phyloP scores from a whole-genome alignment of 345 rosid species.

The Cardamine chenopodiifolia region DNA sequence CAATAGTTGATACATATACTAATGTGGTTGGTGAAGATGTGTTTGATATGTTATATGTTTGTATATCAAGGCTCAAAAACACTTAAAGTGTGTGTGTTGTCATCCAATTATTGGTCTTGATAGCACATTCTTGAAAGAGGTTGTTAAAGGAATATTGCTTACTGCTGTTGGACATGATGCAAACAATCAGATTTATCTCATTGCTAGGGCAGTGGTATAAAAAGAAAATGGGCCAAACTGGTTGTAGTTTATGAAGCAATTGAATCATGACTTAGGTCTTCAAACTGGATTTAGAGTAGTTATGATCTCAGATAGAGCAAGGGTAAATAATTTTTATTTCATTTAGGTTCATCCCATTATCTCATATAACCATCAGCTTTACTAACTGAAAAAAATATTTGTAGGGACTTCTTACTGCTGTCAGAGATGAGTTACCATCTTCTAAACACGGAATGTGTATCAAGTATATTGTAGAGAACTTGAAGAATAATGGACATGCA shows the following conservation, averaged over 20 bases:
- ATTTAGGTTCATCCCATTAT: too few relatives aligned
- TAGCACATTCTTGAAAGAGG: too few relatives aligned
- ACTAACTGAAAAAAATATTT: too few relatives aligned
- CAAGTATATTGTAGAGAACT: too few relatives aligned
- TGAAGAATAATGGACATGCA: too few relatives aligned
- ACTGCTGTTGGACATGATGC: neutral
- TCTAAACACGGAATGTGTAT: neutral
- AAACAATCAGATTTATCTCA: neutral
- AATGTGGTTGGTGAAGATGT: neutral
- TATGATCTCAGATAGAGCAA: neutral
- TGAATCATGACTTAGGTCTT: too few relatives aligned
- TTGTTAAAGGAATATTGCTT: neutral
- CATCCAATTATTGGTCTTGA: neutral
- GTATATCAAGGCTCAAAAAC: neutral
- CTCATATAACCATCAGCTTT: too few relatives aligned
- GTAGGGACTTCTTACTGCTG: neutral
- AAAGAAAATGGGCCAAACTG: neutral
- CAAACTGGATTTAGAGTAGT: neutral
- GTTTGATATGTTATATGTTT: neutral
- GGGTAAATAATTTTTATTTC: neutral
- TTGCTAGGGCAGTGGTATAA: neutral
- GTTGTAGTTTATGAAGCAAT: neutral
- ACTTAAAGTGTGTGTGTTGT: neutral
- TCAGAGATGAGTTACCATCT: neutral
- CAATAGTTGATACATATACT: neutral